phyloP scores from a whole-genome alignment of 208 protist genomes.

The Tritrichomonas musculus region DNA sequence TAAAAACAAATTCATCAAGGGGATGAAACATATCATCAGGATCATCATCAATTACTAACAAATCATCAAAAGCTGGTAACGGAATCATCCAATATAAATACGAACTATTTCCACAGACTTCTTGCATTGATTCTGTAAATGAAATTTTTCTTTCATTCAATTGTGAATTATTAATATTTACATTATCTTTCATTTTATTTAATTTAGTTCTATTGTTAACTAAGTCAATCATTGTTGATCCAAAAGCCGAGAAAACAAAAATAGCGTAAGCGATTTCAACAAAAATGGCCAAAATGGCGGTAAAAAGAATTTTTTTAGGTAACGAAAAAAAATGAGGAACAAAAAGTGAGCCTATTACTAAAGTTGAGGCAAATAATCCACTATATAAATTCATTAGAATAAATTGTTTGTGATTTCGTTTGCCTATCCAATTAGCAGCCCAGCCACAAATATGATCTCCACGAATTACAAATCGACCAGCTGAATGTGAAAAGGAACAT shows the following conservation, averaged over 20 bases:
- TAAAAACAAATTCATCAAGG: no score
- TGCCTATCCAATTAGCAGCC: conserved; percentile 10
- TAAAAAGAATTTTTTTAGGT: not conserved
- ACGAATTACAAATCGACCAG: not conserved
- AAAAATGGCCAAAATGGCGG: not conserved
- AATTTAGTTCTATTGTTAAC: not conserved
- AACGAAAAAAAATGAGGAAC: not conserved
- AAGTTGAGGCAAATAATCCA: not conserved
- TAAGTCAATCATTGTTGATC: not conserved
- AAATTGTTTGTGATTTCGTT: conserved; percentile 24
- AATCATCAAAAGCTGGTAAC: no score
- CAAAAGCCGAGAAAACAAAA: not conserved
- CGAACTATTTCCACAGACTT: not conserved
- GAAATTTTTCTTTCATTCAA: no score
- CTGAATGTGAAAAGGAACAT: not conserved
- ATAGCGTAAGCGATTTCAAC: not conserved
- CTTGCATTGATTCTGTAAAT: not conserved
- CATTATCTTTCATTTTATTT: not conserved
- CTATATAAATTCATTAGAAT: not conserved
- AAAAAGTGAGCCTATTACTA: not conserved
- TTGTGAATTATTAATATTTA: not conserved
- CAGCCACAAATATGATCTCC: conserved; percentile 25
- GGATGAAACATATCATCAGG: no score
- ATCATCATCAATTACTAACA: no score
- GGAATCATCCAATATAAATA: not conserved